A percentile compares a stretch with the other conserved stretches of the same genome.
Conservation (phyloP, 2,329 filamentous ascomycete species). For the Metarhizium humberi region DNA sequence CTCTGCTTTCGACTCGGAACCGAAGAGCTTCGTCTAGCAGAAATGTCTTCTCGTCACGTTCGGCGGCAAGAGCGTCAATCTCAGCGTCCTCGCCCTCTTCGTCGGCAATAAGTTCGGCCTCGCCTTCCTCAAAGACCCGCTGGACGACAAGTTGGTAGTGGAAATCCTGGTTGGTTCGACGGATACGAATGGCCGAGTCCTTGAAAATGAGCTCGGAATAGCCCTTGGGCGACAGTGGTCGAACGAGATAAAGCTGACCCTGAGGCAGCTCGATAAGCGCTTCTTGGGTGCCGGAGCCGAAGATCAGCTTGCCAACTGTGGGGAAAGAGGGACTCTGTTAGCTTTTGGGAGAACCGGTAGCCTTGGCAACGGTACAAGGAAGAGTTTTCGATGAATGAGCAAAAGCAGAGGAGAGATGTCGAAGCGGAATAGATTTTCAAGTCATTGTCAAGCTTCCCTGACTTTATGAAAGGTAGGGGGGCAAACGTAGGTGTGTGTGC, state of each 20-base stretch:
- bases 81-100: constrained; percentile 79
- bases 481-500: too few species aligned
- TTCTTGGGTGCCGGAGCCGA: constrained; percentile 80
- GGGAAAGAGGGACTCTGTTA: neutral
- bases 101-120: constrained; percentile 82
- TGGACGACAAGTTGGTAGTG: constrained; percentile 97
- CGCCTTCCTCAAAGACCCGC: constrained; percentile 93
- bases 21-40: constrained; percentile 86
- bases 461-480: neutral
- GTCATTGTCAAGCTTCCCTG: neutral
- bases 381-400: too few species aligned
- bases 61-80: constrained; percentile 61
- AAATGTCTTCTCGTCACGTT: constrained; percentile 96
- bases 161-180: constrained; percentile 86
- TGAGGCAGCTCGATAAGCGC: constrained; percentile 89
- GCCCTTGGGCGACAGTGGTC: constrained; percentile 88
- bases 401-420: neutral
- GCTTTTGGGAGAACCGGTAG: neutral
- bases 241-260: constrained; percentile 94
- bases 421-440: too few species aligned
- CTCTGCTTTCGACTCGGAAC: constrained; percentile 74
- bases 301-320: constrained; percentile 83
- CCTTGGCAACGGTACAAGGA: neutral
- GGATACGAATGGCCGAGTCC: constrained; percentile 85
- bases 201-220: constrained; percentile 99